Conservation (phyloP, 352 stramenopile species). For the Globisporangium ultimum region DNA sequence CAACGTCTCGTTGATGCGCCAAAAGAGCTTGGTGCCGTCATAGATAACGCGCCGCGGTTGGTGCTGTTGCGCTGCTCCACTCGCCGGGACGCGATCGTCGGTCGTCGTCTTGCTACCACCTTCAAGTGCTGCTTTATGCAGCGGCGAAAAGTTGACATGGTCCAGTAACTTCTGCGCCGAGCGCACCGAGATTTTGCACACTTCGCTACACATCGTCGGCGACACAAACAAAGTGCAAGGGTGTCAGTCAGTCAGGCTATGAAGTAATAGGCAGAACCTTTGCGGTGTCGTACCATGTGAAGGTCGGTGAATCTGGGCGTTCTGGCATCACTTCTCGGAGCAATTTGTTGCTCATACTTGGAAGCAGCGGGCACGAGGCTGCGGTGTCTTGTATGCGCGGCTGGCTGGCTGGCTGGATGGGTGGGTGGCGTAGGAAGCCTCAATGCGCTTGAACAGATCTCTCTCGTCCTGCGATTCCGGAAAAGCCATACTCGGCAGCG, state of each 20-base stretch:
- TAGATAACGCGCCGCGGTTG: constrained; percentile 62
- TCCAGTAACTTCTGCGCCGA: constrained; percentile 86
- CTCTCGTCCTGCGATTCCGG: no score
- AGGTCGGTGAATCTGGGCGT: constrained; percentile 44
- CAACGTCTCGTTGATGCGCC: constrained; percentile 84
- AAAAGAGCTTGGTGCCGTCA: constrained; percentile 85
- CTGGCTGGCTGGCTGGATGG: no score
- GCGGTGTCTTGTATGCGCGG: no score
- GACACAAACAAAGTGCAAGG: constrained; percentile 1
- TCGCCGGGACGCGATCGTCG: constrained; percentile 13
- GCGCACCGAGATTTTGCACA: constrained; percentile 87
- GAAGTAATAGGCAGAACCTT: no score
- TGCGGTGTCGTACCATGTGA: constrained; percentile 51
- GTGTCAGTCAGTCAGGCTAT: constrained; percentile 2
- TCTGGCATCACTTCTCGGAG: constrained; percentile 17
- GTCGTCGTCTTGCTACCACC: constrained; percentile 17
- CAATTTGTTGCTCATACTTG: constrained; percentile 7
- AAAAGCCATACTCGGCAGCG: no score
- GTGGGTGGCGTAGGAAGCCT: no score
- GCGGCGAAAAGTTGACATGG: constrained; percentile 84
- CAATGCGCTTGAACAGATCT: no score
- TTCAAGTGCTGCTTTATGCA: constrained; percentile 81
- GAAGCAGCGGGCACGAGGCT: not conserved
- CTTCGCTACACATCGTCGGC: constrained; percentile 43
- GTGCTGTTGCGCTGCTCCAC: constrained; percentile 14